Conservation (phyloP, 2,329 filamentous ascomycete genomes). For the Talaromyces sp. region DNA sequence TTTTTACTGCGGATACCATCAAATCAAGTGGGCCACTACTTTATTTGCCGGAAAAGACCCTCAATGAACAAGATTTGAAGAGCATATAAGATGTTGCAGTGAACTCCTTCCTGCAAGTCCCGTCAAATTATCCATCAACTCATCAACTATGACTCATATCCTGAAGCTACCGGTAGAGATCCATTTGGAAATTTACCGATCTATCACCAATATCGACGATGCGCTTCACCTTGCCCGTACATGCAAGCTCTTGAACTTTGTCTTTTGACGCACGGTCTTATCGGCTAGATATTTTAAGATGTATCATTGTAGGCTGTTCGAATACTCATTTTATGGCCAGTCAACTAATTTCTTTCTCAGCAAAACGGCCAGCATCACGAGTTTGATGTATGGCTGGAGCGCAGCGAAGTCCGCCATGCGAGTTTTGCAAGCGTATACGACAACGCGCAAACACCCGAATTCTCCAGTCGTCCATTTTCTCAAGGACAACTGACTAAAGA, state of each 20-base stretch:
- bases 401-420: neutral
- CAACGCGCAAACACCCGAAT: neutral
- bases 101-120: too few relatives aligned
- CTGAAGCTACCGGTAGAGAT: neutral
- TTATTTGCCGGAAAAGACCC: too few relatives aligned
- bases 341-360: neutral
- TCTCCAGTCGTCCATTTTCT: neutral
- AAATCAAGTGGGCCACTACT: too few relatives aligned
- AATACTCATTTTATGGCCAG: neutral
- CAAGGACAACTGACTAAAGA: neutral
- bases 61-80: too few relatives aligned
- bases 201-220: neutral
- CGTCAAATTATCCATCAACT: too few relatives aligned
- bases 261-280: neutral
- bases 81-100: too few relatives aligned
- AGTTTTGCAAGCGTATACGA: neutral
- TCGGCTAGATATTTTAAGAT: neutral
- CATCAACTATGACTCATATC: too few relatives aligned
- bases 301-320: constrained; percentile 1
- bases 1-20: too few relatives aligned
- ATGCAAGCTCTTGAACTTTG: neutral
- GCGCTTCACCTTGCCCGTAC: constrained; percentile 5
- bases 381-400: neutral
- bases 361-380: constrained; percentile 4
- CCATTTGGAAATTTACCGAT: neutral